Percentiles rank a stretch among this genome's conserved stretches.
These are phyloP conservation scores for Diaporthe sp. DNA, from an alignment of 2,329 filamentous ascomycete species.

Conservation along the genomic window DNA sequence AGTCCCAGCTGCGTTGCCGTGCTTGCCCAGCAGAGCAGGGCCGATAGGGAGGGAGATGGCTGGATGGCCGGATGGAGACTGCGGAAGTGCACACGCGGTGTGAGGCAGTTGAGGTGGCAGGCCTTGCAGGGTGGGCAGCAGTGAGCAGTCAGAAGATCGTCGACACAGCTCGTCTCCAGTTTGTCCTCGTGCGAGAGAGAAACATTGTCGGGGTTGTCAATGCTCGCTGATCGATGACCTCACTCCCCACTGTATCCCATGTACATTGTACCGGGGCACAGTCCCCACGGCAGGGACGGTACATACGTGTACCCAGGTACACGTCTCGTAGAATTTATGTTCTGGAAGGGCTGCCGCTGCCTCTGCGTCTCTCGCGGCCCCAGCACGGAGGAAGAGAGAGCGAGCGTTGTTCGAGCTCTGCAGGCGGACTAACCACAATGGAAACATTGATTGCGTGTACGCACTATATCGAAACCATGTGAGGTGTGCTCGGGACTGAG, in stretches of 20 bases:
- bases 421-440: not conserved
- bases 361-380: not conserved
- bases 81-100: slow-evolving; percentile 11
- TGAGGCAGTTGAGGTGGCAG: slow-evolving; percentile 6
- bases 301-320: slow-evolving; percentile 11
- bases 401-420: not conserved
- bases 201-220: slow-evolving; percentile 20
- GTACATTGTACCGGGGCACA: not conserved
- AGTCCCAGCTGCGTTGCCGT: not conserved
- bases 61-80: not conserved
- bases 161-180: slow-evolving; percentile 21
- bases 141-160: slow-evolving; percentile 32
- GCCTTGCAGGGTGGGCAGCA: not conserved
- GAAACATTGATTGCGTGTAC: not conserved
- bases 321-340: not conserved
- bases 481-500: slow-evolving; percentile 11
- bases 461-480: not conserved
- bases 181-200: not conserved
- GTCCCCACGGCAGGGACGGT: not conserved
- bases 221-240: slow-evolving; percentile 33
- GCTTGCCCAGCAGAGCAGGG: slow-evolving; percentile 32
- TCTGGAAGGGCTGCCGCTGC: not conserved
- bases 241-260: slow-evolving; percentile 20
- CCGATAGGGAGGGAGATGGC: slow-evolving; percentile 19
- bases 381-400: not conserved